Base-by-base conservation (phyloP, 768 basidiomycete species). In the Mycena haematopus region DNA sequence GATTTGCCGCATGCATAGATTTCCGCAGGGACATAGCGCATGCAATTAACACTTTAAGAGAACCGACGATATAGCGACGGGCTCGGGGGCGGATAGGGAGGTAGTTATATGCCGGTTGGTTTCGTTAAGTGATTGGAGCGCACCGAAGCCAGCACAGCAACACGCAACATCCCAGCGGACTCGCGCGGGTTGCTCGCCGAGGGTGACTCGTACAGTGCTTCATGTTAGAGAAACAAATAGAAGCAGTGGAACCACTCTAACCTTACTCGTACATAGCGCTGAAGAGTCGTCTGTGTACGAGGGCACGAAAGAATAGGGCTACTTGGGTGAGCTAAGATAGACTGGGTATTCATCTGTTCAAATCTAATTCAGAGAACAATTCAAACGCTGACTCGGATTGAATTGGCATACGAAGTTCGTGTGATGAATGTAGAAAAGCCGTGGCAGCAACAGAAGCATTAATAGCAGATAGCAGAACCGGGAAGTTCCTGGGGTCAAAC, bases 401-500 rank as follows among this genome's bases (percentile, higher is more conserved):
- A 42, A 42, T 42, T 42, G 40, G n/a, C 6, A 42, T 42, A 6
- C 40, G 40, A 17, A 42, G 31, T 22, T 24, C 3, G 11, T 33
- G 29, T 47, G 50, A 42, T 56, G 36, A 8, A 36, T 44, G 21
- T 22, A 21, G 25, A 9, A 47, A 58, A 17, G 35, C 46, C 49
- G 55, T 14, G 25, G 40, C 47, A 56, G 49, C 59, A 40, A 50
- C 52, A 21, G 14, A 24, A 35, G 45, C 44, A 62, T 51, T 55
- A 50, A 56, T 62, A 62, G 22, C 53, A n/a, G n/a, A n/a, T n/a
- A n/a, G n/a, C n/a, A n/a, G 19, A 21, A 14, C n/a, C 14, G 15
- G 24, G 52, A 44, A n/a, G 22, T 66, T 66, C 65, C 25, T 66
- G 65, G 60, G 65, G 52, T 66, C 46, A 21, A 40, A 58, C 60